These are phyloP conservation scores for Friedmanniomyces simplex DNA, from an alignment of 495 filamentous ascomycete genomes.

Conservation along the genomic window DNA sequence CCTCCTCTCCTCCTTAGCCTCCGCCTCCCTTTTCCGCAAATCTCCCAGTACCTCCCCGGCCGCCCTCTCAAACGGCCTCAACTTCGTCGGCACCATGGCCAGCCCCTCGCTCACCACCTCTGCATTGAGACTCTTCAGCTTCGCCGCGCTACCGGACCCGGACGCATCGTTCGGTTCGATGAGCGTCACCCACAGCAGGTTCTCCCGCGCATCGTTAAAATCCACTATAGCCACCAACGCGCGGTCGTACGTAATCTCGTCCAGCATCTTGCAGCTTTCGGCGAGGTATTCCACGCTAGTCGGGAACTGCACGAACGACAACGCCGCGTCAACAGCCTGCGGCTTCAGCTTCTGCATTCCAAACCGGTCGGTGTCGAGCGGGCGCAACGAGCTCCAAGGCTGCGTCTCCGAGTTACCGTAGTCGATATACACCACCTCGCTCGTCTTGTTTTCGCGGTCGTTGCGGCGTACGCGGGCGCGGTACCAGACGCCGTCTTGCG, in stretches of 20 bases:
- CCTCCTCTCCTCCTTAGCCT: conserved; percentile 63
- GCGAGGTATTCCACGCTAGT: conserved; percentile 62
- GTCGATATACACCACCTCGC: conserved; percentile 89
- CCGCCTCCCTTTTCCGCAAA: conserved; percentile 55
- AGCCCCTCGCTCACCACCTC: conserved; percentile 73
- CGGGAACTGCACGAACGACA: conserved; percentile 86
- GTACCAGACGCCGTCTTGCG: conserved; percentile 85
- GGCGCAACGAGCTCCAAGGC: conserved; percentile 70
- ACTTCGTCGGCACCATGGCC: conserved; percentile 82
- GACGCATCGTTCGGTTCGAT: conserved; percentile 59
- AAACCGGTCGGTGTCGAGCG: conserved; percentile 70
- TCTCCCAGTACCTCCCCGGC: conserved; percentile 59
- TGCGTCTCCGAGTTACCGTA: conserved; percentile 89
- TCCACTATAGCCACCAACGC: conserved; percentile 88
- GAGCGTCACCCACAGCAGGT: conserved; percentile 70
- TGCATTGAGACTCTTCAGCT: conserved; percentile 68
- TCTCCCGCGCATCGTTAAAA: conserved; percentile 52
- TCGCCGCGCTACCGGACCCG: conserved; percentile 24
- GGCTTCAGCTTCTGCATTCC: conserved; percentile 63
- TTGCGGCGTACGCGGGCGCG: conserved; percentile 82
- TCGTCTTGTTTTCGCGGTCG: conserved; percentile 76
- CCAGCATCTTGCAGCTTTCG: conserved; percentile 64
- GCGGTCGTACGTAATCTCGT: conserved; percentile 50
- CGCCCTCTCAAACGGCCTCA: conserved; percentile 79
- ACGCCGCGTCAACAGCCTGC: conserved; percentile 76